Conservation (phyloP, 2,329 filamentous ascomycete genomes). For the Penicillium sp. region DNA sequence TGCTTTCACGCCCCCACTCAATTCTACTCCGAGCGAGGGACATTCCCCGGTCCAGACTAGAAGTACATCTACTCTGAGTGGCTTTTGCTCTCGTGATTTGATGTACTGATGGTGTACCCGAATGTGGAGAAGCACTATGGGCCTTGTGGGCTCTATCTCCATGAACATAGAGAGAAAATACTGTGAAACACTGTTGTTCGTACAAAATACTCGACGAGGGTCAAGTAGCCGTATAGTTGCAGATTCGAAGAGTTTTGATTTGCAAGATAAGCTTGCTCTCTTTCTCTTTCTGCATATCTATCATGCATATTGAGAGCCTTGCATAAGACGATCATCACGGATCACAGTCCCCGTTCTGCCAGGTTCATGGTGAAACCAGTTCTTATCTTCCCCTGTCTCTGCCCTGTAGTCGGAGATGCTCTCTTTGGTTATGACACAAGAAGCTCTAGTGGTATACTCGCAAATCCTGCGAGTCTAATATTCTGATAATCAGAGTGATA, state of each 20-base stretch:
- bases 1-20: background rate
- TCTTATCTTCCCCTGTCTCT: constrained; percentile 27
- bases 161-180: too few relatives aligned
- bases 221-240: background rate
- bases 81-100: background rate
- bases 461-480: constrained; percentile 20
- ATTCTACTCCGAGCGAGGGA: background rate
- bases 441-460: constrained; percentile 27
- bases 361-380: constrained; percentile 17
- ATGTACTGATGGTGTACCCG: background rate
- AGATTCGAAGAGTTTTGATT: background rate
- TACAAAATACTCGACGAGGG: background rate
- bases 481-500: too few relatives aligned
- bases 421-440: constrained; percentile 28
- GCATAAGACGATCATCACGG: background rate
- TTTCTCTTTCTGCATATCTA: too few relatives aligned
- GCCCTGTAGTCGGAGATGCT: constrained; percentile 26
- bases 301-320: background rate
- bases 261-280: too few relatives aligned
- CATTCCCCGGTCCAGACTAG: background rate
- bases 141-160: background rate
- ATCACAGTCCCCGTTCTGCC: background rate
- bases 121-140: background rate
- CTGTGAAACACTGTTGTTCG: too few relatives aligned
- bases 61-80: background rate